Evolutionary conservation across 768 basidiomycete species (phyloP).

Genomic region (Trametes elegans): DNA sequence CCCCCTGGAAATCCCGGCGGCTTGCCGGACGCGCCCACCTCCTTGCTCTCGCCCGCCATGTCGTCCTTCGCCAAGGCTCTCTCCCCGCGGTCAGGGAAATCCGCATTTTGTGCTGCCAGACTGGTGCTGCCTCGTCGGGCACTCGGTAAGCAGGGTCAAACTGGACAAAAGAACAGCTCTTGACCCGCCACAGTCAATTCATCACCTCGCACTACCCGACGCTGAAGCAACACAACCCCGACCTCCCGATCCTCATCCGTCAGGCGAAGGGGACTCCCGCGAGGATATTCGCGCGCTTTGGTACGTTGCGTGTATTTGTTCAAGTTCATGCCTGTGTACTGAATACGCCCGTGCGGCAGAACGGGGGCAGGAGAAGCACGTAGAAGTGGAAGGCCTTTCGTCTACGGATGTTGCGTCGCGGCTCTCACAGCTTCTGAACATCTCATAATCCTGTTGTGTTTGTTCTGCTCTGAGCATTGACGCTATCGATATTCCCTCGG

Average conservation of each 20-base stretch:
- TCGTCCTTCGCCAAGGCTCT: constrained; percentile 65
- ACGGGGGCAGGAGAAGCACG: constrained; percentile 76
- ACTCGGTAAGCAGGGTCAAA: constrained; percentile 54
- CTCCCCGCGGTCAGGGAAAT: constrained; percentile 80
- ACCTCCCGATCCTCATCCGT: constrained; percentile 80
- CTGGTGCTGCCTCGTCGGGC: constrained; percentile 71
- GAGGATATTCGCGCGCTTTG: constrained; percentile 81
- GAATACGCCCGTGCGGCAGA: constrained; percentile 40
- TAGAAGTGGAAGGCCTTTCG: constrained; percentile 75
- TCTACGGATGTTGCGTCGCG: constrained; percentile 69
- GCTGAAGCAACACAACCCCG: constrained; percentile 81
- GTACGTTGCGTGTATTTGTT: constrained; percentile 41
- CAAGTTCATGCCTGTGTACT: background rate
- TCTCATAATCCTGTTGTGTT: constrained; percentile 8
- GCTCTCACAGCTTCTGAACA: constrained; percentile 57
- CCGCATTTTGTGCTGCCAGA: constrained; percentile 78
- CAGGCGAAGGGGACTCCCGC: constrained; percentile 80
- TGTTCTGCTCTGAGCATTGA: background rate
- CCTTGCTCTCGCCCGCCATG: constrained; percentile 21
- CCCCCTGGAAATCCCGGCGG: background rate
- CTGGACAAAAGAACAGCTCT: background rate
- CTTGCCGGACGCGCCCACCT: background rate
- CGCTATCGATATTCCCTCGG: background rate
- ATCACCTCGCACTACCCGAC: constrained; percentile 69
- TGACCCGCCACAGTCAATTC: constrained; percentile 57